Conservation (phyloP, 2,329 filamentous ascomycete species). For the Laburnicola sp. region DNA sequence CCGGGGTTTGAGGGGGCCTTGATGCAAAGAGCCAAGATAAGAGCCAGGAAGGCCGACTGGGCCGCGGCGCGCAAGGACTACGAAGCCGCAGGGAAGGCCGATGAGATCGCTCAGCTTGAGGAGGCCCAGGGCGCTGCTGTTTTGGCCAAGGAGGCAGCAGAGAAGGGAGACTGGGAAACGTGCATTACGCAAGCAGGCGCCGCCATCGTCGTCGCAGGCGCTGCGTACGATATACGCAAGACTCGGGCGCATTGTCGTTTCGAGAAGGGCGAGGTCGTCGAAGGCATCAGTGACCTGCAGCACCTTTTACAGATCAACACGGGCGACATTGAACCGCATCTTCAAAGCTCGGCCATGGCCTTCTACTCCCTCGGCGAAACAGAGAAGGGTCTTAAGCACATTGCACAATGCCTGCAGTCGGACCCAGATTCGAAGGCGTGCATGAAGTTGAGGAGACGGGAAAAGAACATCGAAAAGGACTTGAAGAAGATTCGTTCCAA, state of each 20-base stretch:
- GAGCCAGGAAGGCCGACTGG: slow-evolving; percentile 73
- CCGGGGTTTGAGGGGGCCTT: slow-evolving; percentile 92
- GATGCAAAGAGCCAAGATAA: slow-evolving; percentile 81
- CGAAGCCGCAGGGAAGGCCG: slow-evolving; percentile 63
- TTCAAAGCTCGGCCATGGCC: slow-evolving; percentile 82
- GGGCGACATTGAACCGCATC: slow-evolving; percentile 74
- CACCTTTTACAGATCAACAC: slow-evolving; percentile 85
- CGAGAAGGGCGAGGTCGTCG: slow-evolving; percentile 82
- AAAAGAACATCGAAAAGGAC: slow-evolving; percentile 79
- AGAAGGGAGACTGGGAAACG: slow-evolving; percentile 76
- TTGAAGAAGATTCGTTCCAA: slow-evolving; percentile 70
- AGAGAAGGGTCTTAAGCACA: slow-evolving; percentile 77
- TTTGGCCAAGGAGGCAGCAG: slow-evolving; percentile 58
- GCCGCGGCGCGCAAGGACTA: slow-evolving; percentile 76
- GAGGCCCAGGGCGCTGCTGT: slow-evolving; percentile 54
- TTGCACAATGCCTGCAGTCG: slow-evolving; percentile 89
- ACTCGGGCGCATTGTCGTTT: slow-evolving; percentile 82
- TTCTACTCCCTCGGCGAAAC: slow-evolving; percentile 86
- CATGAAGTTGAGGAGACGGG: slow-evolving; percentile 76
- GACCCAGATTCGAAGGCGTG: slow-evolving; percentile 96
- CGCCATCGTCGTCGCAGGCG: slow-evolving; percentile 81
- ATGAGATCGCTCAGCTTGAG: slow-evolving; percentile 65
- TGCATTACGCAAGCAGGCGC: slow-evolving; percentile 80
- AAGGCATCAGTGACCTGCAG: slow-evolving; percentile 82
- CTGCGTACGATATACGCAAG: slow-evolving; percentile 72